Conservation (phyloP, 2,329 filamentous ascomycete genomes). For the Chaetomium olivaceum region DNA sequence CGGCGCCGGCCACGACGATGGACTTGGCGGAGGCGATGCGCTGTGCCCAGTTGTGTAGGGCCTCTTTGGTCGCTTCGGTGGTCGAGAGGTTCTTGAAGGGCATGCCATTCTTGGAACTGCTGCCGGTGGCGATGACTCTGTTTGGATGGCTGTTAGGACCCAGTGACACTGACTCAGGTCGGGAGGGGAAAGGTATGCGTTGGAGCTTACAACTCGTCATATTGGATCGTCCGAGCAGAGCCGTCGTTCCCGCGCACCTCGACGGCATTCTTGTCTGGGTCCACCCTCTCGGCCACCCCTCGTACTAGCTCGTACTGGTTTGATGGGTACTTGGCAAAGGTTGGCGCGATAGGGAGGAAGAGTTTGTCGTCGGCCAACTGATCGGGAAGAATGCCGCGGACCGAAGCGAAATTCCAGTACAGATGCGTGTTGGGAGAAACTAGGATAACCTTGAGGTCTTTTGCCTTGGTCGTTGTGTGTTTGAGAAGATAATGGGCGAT, state of each 20-base stretch:
- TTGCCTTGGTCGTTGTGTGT: slow-evolving; percentile 42
- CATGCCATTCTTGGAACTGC: slow-evolving; percentile 44
- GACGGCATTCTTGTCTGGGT: slow-evolving; percentile 46
- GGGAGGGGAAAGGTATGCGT: neutral
- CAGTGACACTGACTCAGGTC: neutral
- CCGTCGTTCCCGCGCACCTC: slow-evolving; percentile 42
- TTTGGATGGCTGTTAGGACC: neutral
- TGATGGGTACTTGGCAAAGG: slow-evolving; percentile 50
- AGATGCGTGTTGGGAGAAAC: slow-evolving; percentile 35
- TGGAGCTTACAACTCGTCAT: slow-evolving; percentile 47
- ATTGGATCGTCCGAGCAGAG: slow-evolving; percentile 43
- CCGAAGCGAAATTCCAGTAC: slow-evolving; percentile 32
- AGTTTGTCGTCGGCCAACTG: slow-evolving; percentile 41
- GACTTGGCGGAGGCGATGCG: slow-evolving; percentile 46
- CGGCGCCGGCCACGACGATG: slow-evolving; percentile 55
- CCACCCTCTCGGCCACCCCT: slow-evolving; percentile 49
- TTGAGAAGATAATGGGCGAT: slow-evolving; percentile 54
- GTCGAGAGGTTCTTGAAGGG: slow-evolving; percentile 53
- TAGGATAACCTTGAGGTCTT: slow-evolving; percentile 39
- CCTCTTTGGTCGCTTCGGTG: slow-evolving; percentile 45
- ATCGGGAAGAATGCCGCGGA: slow-evolving; percentile 34
- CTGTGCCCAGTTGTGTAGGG: slow-evolving; percentile 41
- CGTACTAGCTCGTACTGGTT: slow-evolving; percentile 54
- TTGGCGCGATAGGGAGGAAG: slow-evolving; percentile 51
- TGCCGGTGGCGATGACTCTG: slow-evolving; percentile 55